These are phyloP conservation scores for Petrea volubilis DNA, from an alignment of 257 asterid genomes.

Conservation along the genomic window DNA sequence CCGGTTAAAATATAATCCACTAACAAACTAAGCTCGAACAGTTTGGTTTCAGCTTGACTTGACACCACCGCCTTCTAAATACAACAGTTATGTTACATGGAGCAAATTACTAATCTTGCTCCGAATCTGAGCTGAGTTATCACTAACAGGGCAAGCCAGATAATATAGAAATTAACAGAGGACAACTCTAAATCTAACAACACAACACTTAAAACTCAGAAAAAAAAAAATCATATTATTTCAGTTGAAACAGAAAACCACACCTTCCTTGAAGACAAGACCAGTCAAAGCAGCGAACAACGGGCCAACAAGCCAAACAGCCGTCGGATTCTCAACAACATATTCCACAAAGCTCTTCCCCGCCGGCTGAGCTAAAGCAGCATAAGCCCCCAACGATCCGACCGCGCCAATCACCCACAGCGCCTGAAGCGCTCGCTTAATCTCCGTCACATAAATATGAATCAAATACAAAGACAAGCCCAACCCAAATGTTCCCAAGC, in stretches of 20 bases:
- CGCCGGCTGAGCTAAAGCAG: conserved; percentile 64
- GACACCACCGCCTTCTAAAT: not conserved
- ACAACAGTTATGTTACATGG: not conserved
- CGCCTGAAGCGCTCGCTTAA: conserved; percentile 80
- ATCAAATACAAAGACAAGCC: conserved; percentile 75
- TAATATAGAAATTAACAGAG: not conserved
- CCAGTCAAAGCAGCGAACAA: conserved; percentile 92
- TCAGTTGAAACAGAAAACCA: not conserved
- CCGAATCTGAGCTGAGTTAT: not conserved
- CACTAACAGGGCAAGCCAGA: not conserved
- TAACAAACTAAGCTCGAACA: not conserved
- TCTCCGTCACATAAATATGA: conserved; percentile 91
- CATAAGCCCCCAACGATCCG: conserved; percentile 69
- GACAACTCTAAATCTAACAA: not conserved
- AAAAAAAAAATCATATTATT: not conserved
- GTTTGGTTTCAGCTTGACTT: not conserved
- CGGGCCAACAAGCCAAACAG: conserved; percentile 93
- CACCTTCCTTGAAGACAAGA: conserved; percentile 95
- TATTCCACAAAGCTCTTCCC: conserved; percentile 65
- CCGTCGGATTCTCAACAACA: conserved; percentile 66
- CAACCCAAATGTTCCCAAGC: conserved; percentile 75
- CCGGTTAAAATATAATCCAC: not conserved
- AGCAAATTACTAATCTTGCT: not conserved
- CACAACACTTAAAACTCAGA: not conserved
- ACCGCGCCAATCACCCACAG: conserved; percentile 74